These are phyloP conservation scores for Coemansia sp. DNA, from an alignment of 192 early-diverging fungal genomes.

Conservation along the genomic window DNA sequence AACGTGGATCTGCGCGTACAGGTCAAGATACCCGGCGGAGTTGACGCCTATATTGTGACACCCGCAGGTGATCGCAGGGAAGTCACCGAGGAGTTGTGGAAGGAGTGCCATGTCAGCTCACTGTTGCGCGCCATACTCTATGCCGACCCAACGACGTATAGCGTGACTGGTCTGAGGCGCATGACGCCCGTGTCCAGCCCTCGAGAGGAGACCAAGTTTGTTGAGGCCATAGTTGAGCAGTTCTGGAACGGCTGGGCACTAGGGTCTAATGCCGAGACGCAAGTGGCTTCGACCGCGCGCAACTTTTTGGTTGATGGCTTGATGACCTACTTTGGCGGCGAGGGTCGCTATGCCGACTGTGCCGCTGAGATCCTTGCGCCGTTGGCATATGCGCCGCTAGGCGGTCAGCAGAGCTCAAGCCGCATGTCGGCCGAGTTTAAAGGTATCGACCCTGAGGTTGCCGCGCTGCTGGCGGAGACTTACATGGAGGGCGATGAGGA, in stretches of 20 bases:
- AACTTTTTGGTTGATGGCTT: constrained; percentile 91
- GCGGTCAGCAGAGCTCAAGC: constrained; percentile 16
- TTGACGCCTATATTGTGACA: constrained; percentile 90
- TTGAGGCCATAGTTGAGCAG: constrained; percentile 78
- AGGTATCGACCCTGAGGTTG: constrained; percentile 82
- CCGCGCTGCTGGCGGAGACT: constrained; percentile 77
- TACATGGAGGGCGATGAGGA: constrained; percentile 88
- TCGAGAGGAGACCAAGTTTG: constrained; percentile 72
- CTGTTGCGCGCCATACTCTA: constrained; percentile 90
- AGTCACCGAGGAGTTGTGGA: constrained; percentile 81
- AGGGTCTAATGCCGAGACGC: constrained; percentile 91
- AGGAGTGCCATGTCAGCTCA: constrained; percentile 85
- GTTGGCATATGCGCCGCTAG: constrained; percentile 44
- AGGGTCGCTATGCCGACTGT: constrained; percentile 71
- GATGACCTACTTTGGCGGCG: constrained; percentile 86
- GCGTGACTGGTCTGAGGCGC: constrained; percentile 86
- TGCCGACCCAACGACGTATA: constrained; percentile 82
- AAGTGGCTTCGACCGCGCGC: constrained; percentile 85
- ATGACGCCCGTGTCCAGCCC: constrained; percentile 81
- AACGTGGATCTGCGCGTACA: constrained; percentile 97
- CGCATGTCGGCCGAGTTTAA: constrained; percentile 36
- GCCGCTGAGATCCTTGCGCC: constrained; percentile 83
- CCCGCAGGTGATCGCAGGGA: constrained; percentile 83
- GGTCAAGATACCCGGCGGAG: constrained; percentile 97
- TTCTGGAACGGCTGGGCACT: constrained; percentile 95